Evolutionary conservation across 1,284 basidiomycete genomes (phyloP).

Genomic region (Rhodotorula mucilaginosa): DNA sequence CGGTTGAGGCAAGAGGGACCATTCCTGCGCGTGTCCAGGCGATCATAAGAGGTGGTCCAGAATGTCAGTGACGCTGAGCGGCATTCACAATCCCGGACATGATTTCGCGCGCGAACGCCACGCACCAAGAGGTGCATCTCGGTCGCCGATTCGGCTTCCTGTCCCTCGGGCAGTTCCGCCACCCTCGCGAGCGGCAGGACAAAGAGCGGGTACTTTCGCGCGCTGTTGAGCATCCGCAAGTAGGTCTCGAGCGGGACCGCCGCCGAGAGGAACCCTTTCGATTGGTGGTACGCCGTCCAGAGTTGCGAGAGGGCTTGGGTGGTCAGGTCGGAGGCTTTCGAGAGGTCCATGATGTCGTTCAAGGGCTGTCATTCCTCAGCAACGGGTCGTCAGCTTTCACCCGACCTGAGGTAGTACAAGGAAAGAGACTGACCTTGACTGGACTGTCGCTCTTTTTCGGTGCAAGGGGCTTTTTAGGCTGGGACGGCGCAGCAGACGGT

Average conservation of each 20-base stretch:
- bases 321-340: slow-evolving; percentile 70
- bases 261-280: slow-evolving; percentile 78
- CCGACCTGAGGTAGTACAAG: background rate
- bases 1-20: slow-evolving; percentile 54
- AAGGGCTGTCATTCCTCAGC: slow-evolving; percentile 60
- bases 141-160: slow-evolving; percentile 57
- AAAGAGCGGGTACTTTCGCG: slow-evolving; percentile 66
- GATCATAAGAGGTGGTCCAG: no score
- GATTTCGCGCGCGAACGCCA: no score
- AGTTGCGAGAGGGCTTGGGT: slow-evolving; percentile 69
- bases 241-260: slow-evolving; percentile 72
- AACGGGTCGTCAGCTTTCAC: background rate
- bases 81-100: no score
- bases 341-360: slow-evolving; percentile 72
- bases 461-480: background rate
- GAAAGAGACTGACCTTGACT: slow-evolving; percentile 22
- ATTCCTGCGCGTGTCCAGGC: slow-evolving; percentile 43
- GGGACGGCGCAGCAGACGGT: slow-evolving; percentile 7
- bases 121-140: slow-evolving; percentile 84
- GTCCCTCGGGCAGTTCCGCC: slow-evolving; percentile 40
- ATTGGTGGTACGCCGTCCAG: slow-evolving; percentile 86
- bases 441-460: slow-evolving; percentile 22
- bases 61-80: slow-evolving; percentile 52
- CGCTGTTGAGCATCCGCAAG: slow-evolving; percentile 63
- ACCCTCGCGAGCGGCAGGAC: slow-evolving; percentile 70